Conservation (phyloP, 2,329 filamentous ascomycete species). For the Beauveria asiatica region DNA sequence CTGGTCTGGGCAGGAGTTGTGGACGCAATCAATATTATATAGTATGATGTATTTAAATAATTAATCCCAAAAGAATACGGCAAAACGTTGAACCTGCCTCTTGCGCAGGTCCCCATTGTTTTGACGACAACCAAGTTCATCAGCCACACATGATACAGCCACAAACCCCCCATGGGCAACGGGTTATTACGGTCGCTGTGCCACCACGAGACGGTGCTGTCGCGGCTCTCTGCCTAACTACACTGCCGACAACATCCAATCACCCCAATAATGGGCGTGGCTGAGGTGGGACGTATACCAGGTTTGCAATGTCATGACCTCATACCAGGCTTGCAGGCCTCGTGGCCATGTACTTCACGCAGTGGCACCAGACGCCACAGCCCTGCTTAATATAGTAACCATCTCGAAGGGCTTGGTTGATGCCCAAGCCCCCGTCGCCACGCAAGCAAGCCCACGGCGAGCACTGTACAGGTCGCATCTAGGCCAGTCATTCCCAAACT, state of each 20-base stretch:
- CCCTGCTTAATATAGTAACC: slow-evolving; percentile 4
- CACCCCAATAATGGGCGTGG: background rate
- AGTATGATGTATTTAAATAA: too few relatives aligned
- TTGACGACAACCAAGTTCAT: background rate
- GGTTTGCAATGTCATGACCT: slow-evolving; percentile 7
- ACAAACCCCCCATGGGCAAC: background rate
- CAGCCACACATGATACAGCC: background rate
- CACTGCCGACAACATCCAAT: background rate
- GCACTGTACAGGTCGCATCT: background rate
- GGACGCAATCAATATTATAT: background rate
- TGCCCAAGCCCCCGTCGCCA: slow-evolving; percentile 7
- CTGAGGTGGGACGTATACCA: background rate
- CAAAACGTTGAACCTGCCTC: background rate
- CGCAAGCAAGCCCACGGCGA: background rate
- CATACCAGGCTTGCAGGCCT: slow-evolving; percentile 9
- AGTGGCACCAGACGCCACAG: slow-evolving; percentile 1
- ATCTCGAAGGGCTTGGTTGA: background rate
- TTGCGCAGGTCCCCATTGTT: too few relatives aligned
- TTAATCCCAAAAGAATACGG: background rate
- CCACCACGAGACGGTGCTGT: background rate
- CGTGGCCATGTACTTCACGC: slow-evolving; percentile 7
- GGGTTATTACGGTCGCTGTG: background rate
- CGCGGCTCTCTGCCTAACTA: background rate
- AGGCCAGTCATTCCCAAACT: background rate
- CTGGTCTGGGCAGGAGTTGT: background rate